Evolutionary conservation across 805 yeast species (phyloP), one percentile per base, ranked within the genome.

Genomic region (Yarrowia sp.): DNA sequence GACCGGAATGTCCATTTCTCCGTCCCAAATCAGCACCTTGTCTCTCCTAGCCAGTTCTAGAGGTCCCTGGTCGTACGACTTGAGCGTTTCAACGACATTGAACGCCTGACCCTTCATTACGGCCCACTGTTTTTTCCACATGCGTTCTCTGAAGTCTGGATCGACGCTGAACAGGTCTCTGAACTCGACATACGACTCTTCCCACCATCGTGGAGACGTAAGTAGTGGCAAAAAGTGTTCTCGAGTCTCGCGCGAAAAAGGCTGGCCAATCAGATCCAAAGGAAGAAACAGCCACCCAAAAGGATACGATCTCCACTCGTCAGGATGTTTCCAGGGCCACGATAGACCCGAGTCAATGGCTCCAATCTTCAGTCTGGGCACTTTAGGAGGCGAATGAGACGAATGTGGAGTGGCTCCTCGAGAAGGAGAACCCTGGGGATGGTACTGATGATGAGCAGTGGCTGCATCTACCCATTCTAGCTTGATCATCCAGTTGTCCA

Each of bases 241-340:
- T 64, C 89, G 75, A 1, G 90, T 83, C 33, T 75, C 75, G 30
- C 75, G 76, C 3, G 87, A 80, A 69, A 88, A 87, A 3, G 91
- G 91, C 66, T 82, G 87, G 0, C 90, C 90, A 59, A 88, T 84
- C 6, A 88, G 72, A 11, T 83, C 78, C 12, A 82, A 73, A 0
- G 92, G 92, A 35, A 88, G 73, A 69, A 84, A 87, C 26, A 88
- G 74, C 93, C 93, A 88, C 0, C 92, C 92, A 74, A 82, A 88
- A 0, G 92, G 92, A 69, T 85, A 88, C 0, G 90, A 85, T 64
- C 92, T 75, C 90, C 92, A 87, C 70, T 87, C 91, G 73, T 88
- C 89, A 0, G 92, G 92, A 68, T 87, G 90, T 70, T 88, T 87
- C 91, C 91, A 88, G 5, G 93, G 92, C 69, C 85, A 87, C 0